Percentiles rank a stretch among this genome's conserved stretches.
phyloP scores from a whole-genome alignment of 441 rosid genomes.

The Breynia disticha region DNA sequence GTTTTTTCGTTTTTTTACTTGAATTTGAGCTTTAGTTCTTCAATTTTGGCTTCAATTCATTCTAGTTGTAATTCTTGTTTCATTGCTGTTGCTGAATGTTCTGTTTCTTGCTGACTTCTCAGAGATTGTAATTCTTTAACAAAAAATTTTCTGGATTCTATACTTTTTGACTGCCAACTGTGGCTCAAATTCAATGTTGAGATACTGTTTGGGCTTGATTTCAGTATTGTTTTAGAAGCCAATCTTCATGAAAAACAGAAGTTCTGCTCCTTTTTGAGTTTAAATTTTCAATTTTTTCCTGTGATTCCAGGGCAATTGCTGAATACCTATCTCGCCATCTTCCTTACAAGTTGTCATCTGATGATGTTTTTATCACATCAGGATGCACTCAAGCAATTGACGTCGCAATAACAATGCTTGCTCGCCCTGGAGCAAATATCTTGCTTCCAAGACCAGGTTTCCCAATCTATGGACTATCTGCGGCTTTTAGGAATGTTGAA shows the following conservation, averaged over 20 bases:
- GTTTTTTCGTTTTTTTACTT: too few relatives aligned
- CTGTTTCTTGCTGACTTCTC: not conserved
- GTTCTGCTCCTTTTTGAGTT: not conserved
- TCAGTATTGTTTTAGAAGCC: not conserved
- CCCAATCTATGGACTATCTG: conserved; percentile 74
- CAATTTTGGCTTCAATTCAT: not conserved
- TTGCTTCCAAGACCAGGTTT: conserved; percentile 84
- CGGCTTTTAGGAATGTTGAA: conserved; percentile 56
- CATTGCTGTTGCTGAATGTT: not conserved
- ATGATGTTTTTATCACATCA: conserved; percentile 78
- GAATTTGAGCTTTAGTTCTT: too few relatives aligned
- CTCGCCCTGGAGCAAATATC: conserved; percentile 65
- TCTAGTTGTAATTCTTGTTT: not conserved
- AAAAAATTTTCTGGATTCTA: not conserved
- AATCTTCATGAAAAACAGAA: not conserved
- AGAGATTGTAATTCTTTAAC: not conserved
- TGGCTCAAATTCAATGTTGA: too few relatives aligned
- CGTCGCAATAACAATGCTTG: conserved; percentile 69
- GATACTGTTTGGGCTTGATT: too few relatives aligned
- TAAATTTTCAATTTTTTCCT: not conserved
- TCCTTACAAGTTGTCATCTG: conserved; percentile 59
- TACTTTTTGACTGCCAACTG: not conserved
- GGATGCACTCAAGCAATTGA: conserved; percentile 95
- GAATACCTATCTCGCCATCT: conserved; percentile 68
- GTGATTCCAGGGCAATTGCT: conserved; percentile 53